Evolutionary conservation across 116 monocot genomes (phyloP).

Genomic region (Posidonia oceanica): DNA sequence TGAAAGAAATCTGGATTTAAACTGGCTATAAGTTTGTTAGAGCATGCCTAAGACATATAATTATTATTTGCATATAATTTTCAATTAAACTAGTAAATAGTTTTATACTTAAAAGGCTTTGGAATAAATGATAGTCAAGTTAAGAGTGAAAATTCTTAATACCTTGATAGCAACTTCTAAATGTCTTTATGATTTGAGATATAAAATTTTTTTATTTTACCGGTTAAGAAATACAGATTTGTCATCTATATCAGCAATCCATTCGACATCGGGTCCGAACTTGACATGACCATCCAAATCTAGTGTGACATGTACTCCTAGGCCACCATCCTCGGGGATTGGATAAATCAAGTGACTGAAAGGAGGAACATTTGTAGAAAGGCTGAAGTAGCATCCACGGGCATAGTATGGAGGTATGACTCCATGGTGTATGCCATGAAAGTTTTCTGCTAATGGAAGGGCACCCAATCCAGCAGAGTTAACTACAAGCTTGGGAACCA

Average conservation of each 20-base stretch:
- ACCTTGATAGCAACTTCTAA: neutral
- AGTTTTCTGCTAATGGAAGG: slow-evolving; percentile 66
- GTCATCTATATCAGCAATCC: slow-evolving; percentile 63
- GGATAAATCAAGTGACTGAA: slow-evolving; percentile 87
- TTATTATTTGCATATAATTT: too few relatives aligned
- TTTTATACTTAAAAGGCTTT: too few relatives aligned
- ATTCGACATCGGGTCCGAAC: slow-evolving; percentile 98
- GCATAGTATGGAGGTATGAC: slow-evolving; percentile 55
- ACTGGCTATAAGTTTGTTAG: too few relatives aligned
- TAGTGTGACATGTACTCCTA: slow-evolving; percentile 94
- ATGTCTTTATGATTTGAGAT: neutral
- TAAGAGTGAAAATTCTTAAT: neutral
- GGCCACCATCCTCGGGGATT: slow-evolving; percentile 87
- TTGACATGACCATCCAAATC: slow-evolving; percentile 69
- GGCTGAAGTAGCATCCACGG: slow-evolving; percentile 86
- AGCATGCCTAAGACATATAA: too few relatives aligned
- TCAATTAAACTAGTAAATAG: too few relatives aligned
- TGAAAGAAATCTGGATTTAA: too few relatives aligned
- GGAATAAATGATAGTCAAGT: too few relatives aligned
- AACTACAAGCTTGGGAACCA: slow-evolving; percentile 65
- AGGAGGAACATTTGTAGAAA: slow-evolving; percentile 56
- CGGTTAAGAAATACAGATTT: slow-evolving; percentile 57
- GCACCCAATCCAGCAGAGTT: slow-evolving; percentile 92
- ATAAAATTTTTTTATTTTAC: slow-evolving; percentile 17
- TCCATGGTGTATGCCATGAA: slow-evolving; percentile 30